Evolutionary conservation across 805 yeast genomes (phyloP).

Genomic region (Saccharomyces cerevisiae): DNA sequence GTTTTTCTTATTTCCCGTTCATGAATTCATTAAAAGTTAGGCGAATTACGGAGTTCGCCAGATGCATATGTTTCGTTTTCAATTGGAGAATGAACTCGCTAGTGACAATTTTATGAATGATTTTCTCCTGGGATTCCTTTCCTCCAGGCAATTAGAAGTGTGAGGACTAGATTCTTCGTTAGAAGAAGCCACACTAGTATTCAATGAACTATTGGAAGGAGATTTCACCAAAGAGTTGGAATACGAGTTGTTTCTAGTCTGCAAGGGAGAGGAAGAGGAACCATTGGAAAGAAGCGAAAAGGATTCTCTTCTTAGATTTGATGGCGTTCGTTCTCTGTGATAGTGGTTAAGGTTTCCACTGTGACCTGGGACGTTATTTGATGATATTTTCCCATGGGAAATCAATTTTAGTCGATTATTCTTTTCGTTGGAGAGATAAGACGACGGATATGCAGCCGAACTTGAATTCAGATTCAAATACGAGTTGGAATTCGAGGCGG

Average conservation of each 20-base stretch:
- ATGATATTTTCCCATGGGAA: background rate
- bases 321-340: background rate
- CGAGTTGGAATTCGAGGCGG: background rate
- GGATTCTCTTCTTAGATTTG: slow-evolving; percentile 3
- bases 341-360: background rate
- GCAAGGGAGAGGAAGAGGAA: slow-evolving; percentile 1
- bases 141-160: slow-evolving; percentile 3
- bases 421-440: background rate
- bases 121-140: slow-evolving; percentile 4
- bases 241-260: background rate
- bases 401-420: background rate
- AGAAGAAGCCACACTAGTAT: background rate
- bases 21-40: background rate
- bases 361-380: background rate
- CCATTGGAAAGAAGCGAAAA: background rate
- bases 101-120: slow-evolving; percentile 10
- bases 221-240: background rate
- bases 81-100: slow-evolving; percentile 7
- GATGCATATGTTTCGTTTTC: background rate
- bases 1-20: background rate
- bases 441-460: background rate
- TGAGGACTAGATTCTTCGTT: background rate
- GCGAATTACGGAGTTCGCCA: background rate
- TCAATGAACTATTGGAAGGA: background rate
- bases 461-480: background rate